Conservation (phyloP, 306 rosid genomes). For the Pyrus betulifolia region DNA sequence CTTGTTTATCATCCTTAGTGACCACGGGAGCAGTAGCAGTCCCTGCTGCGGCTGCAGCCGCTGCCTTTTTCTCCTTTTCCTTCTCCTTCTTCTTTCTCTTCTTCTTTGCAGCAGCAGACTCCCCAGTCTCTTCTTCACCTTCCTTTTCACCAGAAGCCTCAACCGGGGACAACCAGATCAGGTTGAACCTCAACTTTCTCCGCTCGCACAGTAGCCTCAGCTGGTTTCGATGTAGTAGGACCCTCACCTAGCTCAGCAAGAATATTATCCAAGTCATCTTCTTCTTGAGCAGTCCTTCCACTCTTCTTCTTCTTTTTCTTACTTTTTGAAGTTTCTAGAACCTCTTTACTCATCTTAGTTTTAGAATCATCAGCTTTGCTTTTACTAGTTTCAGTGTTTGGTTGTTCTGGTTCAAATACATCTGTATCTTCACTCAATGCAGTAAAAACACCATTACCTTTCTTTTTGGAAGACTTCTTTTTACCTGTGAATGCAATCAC, state of each 20-base stretch:
- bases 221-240: constrained; percentile 33
- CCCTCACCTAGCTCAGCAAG: constrained; percentile 91
- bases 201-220: constrained; percentile 35
- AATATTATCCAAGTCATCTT: constrained; percentile 88
- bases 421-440: constrained; percentile 34
- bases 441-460: constrained; percentile 27
- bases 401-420: constrained; percentile 34
- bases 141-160: constrained; percentile 54
- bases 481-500: constrained; percentile 65
- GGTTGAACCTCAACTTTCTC: constrained; percentile 49
- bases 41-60: constrained; percentile 55
- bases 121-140: constrained; percentile 70
- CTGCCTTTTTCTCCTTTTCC: constrained; percentile 68
- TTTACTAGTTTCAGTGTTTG: constrained; percentile 24
- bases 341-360: constrained; percentile 45
- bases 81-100: constrained; percentile 89
- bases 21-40: constrained; percentile 47
- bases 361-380: constrained; percentile 23
- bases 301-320: constrained; percentile 93
- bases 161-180: constrained; percentile 32
- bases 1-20: constrained; percentile 33
- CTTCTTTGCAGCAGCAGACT: constrained; percentile 94
- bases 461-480: constrained; percentile 86
- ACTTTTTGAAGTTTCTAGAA: constrained; percentile 55
- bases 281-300: constrained; percentile 94